These are phyloP conservation scores for Mycena venus DNA, from an alignment of 768 basidiomycete species.

Conservation along the genomic window DNA sequence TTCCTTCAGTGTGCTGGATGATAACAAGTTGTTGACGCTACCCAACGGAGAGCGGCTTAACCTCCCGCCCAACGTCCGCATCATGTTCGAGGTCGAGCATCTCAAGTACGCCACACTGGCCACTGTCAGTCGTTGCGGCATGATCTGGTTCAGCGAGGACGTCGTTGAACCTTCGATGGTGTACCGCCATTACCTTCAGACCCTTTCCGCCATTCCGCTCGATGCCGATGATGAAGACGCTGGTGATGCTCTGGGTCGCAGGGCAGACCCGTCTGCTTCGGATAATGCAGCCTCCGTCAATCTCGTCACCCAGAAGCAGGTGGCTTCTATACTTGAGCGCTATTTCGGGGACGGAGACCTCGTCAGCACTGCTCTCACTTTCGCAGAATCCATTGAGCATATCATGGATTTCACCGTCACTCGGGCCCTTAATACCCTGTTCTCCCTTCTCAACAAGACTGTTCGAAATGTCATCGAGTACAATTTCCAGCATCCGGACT, in stretches of 20 bases:
- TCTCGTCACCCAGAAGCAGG: constrained; percentile 81
- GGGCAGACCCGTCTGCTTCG: constrained; percentile 57
- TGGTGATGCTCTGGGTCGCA: constrained; percentile 72
- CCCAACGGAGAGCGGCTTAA: constrained; percentile 99
- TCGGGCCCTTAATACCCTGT: constrained; percentile 94
- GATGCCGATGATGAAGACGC: constrained; percentile 92
- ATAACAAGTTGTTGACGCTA: constrained; percentile 96
- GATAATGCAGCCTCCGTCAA: constrained; percentile 72
- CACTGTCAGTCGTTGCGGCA: constrained; percentile 99
- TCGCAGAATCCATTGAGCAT: constrained; percentile 90
- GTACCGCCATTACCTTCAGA: constrained; percentile 88
- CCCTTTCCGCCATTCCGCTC: constrained; percentile 79
- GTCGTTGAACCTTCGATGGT: constrained; percentile 94
- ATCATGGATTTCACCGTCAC: constrained; percentile 98
- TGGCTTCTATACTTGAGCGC: constrained; percentile 80
- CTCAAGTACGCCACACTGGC: constrained; percentile 96
- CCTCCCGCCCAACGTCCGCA: constrained; percentile 95
- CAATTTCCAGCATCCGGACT: constrained; percentile 94
- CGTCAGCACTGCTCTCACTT: constrained; percentile 81
- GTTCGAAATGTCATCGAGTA: constrained; percentile 94
- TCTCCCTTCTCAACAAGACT: constrained; percentile 97
- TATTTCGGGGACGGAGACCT: constrained; percentile 89
- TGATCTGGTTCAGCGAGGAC: constrained; percentile 99
- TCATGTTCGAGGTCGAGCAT: constrained; percentile 99
- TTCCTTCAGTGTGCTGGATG: constrained; percentile 90